Conservation (phyloP, 495 filamentous ascomycete species). For the Tuber calosporum region DNA sequence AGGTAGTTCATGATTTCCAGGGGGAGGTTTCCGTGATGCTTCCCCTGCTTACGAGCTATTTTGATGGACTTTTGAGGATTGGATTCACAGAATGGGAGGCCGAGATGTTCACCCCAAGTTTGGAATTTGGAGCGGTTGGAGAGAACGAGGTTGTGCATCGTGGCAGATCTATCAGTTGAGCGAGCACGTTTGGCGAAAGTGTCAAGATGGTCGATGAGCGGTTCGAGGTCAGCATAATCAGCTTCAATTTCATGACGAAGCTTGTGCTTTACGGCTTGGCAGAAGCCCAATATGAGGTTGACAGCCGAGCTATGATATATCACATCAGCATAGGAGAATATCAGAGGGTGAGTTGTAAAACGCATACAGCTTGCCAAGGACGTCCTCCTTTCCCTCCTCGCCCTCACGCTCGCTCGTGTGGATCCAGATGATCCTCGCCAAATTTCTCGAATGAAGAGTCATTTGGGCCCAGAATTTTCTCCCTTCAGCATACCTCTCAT, state of each 20-base stretch:
- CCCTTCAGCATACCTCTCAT: constrained; percentile 56
- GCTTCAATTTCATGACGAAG: constrained; percentile 83
- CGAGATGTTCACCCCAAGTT: constrained; percentile 65
- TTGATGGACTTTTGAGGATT: constrained; percentile 71
- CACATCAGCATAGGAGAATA: constrained; percentile 16
- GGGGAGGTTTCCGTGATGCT: constrained; percentile 64
- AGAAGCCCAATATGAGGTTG: constrained; percentile 73
- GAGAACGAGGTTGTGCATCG: constrained; percentile 43
- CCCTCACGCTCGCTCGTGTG: constrained; percentile 62
- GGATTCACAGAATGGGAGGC: constrained; percentile 60
- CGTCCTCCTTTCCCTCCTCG: constrained; percentile 56
- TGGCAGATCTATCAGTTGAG: constrained; percentile 43
- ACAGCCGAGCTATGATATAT: constrained; percentile 59
- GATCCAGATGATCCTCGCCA: constrained; percentile 74
- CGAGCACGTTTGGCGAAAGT: constrained; percentile 67
- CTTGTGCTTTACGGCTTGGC: constrained; percentile 70
- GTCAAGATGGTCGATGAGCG: constrained; percentile 55
- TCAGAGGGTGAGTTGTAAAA: not conserved
- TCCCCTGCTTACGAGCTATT: constrained; percentile 49
- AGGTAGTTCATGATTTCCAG: constrained; percentile 71
- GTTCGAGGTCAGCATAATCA: constrained; percentile 60
- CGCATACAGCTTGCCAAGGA: constrained; percentile 60
- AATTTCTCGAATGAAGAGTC: constrained; percentile 61
- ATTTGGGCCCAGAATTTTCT: constrained; percentile 63
- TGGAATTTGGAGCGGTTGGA: constrained; percentile 40